These are phyloP conservation scores for Termitomyces sp. DNA, from an alignment of 768 basidiomycete genomes.

Conservation along the genomic window DNA sequence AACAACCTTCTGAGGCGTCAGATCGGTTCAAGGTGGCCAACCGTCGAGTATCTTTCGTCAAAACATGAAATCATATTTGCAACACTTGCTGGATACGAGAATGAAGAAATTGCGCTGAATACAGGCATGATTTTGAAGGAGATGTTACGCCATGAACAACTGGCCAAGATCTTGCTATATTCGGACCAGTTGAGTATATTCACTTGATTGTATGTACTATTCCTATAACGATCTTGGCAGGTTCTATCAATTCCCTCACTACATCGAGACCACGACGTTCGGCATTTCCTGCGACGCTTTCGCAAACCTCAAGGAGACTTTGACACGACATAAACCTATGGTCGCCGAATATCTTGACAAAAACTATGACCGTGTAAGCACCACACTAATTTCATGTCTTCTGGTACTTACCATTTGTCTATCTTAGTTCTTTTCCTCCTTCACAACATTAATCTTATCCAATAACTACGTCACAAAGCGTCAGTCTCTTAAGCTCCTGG, in stretches of 20 bases:
- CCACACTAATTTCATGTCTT: neutral
- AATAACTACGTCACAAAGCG: slow-evolving; percentile 99
- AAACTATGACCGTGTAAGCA: slow-evolving; percentile 89
- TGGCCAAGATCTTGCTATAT: slow-evolving; percentile 86
- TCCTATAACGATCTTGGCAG: slow-evolving; percentile 33
- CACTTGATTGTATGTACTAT: neutral
- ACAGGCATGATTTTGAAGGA: slow-evolving; percentile 98
- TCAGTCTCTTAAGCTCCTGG: slow-evolving; percentile 95
- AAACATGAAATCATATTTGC: slow-evolving; percentile 77
- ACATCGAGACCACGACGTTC: slow-evolving; percentile 97
- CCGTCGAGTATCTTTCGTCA: slow-evolving; percentile 86
- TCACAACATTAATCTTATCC: slow-evolving; percentile 89
- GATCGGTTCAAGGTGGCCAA: slow-evolving; percentile 93
- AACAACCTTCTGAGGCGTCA: slow-evolving; percentile 88
- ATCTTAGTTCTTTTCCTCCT: slow-evolving; percentile 89
- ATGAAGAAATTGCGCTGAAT: slow-evolving; percentile 94
- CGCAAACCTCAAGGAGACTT: slow-evolving; percentile 94
- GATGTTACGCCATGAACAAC: slow-evolving; percentile 90
- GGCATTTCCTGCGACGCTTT: slow-evolving; percentile 98
- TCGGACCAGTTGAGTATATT: slow-evolving; percentile 81
- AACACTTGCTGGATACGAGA: slow-evolving; percentile 87
- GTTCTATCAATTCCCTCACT: slow-evolving; percentile 94
- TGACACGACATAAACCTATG: slow-evolving; percentile 97
- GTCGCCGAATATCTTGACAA: slow-evolving; percentile 95
- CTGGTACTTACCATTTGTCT: neutral